Percentiles rank a stretch among this genome's conserved stretches.
phyloP scores from a whole-genome alignment of 192 early-diverging fungal species.

The Coemansia sp. region DNA sequence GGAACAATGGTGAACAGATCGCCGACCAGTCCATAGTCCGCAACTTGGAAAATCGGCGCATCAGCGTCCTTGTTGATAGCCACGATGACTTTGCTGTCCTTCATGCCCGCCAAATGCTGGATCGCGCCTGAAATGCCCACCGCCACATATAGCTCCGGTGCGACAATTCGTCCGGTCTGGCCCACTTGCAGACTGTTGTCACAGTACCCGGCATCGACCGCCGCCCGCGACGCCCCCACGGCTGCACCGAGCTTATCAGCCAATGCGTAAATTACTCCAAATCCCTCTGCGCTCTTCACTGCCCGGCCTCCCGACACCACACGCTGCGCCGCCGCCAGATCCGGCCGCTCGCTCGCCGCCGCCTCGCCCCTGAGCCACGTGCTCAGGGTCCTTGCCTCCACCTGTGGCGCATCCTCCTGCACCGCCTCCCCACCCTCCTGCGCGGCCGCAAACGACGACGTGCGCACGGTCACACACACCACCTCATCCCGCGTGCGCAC shows the following conservation, averaged over 20 bases:
- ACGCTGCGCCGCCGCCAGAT: conserved; percentile 81
- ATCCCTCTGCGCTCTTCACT: conserved; percentile 95
- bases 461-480: conserved; percentile 80
- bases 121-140: conserved; percentile 98
- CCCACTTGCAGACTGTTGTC: conserved; percentile 97
- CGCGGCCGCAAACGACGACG: conserved; percentile 85
- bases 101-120: conserved; percentile 98
- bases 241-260: conserved; percentile 94
- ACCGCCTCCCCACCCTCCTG: conserved; percentile 55
- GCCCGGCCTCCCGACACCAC: conserved; percentile 95
- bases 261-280: conserved; percentile 82
- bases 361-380: conserved; percentile 89
- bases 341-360: conserved; percentile 92
- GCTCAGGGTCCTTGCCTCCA: conserved; percentile 59
- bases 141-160: conserved; percentile 93
- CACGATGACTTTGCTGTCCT: conserved; percentile 98
- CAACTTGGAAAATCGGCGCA: conserved; percentile 96
- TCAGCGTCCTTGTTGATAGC: conserved; percentile 99
- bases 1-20: conserved; percentile 93
- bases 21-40: conserved; percentile 94
- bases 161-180: conserved; percentile 98
- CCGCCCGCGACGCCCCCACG: conserved; percentile 96
- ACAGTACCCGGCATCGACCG: conserved; percentile 95
- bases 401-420: conserved; percentile 67
- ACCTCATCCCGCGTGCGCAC: conserved; percentile 86